Conservation (phyloP, 306 rosid genomes). For the Vigna nakashimae region DNA sequence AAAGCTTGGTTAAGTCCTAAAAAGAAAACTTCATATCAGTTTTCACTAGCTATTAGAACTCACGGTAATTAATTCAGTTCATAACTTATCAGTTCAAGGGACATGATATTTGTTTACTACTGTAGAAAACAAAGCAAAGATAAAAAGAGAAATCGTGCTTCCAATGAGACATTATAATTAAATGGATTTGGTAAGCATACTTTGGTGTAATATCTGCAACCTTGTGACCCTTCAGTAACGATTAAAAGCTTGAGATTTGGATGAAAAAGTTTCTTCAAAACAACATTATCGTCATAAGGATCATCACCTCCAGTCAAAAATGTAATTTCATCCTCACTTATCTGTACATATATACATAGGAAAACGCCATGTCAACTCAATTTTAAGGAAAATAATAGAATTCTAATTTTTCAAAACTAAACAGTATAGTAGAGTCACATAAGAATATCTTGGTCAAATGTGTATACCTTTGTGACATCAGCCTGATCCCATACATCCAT, state of each 20-base stretch:
- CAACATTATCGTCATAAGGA: constrained; percentile 73
- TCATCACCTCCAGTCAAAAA: constrained; percentile 80
- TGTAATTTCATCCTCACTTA: constrained; percentile 81
- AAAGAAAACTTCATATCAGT: neutral
- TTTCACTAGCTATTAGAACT: constrained; percentile 2
- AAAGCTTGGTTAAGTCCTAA: neutral
- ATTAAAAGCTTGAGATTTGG: constrained; percentile 74
- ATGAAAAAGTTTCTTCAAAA: constrained; percentile 74
- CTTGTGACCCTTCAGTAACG: constrained; percentile 78
- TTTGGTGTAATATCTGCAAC: constrained; percentile 85
- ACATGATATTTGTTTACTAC: constrained; percentile 8
- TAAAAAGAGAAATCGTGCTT: constrained; percentile 11
- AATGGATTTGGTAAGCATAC: constrained; percentile 48
- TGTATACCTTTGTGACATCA: constrained; percentile 76
- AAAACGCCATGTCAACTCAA: constrained; percentile 30
- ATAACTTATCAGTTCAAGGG: constrained; percentile 14
- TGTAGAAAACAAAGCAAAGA: constrained; percentile 16
- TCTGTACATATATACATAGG: constrained; percentile 54
- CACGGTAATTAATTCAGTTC: constrained; percentile 1
- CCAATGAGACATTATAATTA: constrained; percentile 3
- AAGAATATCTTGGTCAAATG: neutral
- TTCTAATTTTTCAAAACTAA: constrained; percentile 14
- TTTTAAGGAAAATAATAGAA: neutral
- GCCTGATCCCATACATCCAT: constrained; percentile 89
- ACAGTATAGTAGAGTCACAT: neutral